Evolutionary conservation across 2,329 filamentous ascomycete genomes (phyloP), one percentile per base, ranked within the genome.

Genomic region (Didymella segeticola): DNA sequence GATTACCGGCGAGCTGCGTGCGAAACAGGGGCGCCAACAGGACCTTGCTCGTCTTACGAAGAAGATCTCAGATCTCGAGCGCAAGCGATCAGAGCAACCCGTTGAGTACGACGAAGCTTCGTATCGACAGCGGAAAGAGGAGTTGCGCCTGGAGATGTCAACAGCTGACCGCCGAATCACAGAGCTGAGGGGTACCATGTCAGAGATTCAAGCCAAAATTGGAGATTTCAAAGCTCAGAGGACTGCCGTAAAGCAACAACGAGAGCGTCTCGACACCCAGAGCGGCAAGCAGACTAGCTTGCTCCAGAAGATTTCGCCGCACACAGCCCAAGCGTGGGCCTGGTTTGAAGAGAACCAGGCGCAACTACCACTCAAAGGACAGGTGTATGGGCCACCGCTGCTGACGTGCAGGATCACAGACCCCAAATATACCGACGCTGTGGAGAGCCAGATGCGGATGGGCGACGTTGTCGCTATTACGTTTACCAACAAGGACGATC

Each of bases 321-420:
- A 97, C 51, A 85, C 89, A 2, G 83, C 83, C 10, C 78, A 71
- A 60, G 91, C 87, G 2, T 96, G 91, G 86, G 81, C 87, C 34
- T 99, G 93, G 93, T 82, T 98, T 45, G 83, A 90, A 67, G 73
- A 85, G 2, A 86, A 99, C 69, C 82, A 82, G 54, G 70, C 82
- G 48, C 52, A 29, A 2, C 43, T 74, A 1, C 74, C 83, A 42
- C 95, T 97, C 60, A 84, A 89, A 67, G 86, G 89, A 60, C 82
- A 89, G 53, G 87, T 97, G 4, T 91, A 89, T 68, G 91, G 90
- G 0, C 93, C 93, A 5, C 87, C 93, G 0, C 84, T 95, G 67
- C 79, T 96, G 26, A 88, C 84, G 53, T 96, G 92, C 74, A 89
- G 89, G 0, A 78, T 96, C 47, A 92, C 88, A 62, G 85, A 96